Conservation (phyloP, 2,329 filamentous ascomycete genomes). For the Exophiala lecanii-corni region DNA sequence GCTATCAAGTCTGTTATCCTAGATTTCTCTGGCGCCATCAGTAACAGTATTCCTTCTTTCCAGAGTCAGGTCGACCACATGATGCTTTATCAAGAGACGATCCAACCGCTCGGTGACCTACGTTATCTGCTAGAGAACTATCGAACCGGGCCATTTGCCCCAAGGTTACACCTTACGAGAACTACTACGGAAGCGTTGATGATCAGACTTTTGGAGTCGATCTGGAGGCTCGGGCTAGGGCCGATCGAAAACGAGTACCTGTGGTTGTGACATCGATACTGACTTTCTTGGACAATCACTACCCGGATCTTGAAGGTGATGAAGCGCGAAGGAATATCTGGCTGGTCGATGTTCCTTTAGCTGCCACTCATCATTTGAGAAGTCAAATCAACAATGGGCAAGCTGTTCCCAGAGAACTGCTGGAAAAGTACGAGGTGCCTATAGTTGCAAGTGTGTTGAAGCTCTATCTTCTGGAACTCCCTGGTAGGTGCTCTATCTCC, state of each 20-base stretch:
- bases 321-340: conserved; percentile 88
- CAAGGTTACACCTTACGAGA: conserved; percentile 89
- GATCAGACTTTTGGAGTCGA: conserved; percentile 98
- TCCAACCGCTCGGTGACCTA: conserved; percentile 87
- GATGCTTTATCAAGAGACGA: conserved; percentile 98
- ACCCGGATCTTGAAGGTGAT: conserved; percentile 94
- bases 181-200: conserved; percentile 97
- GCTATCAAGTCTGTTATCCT: conserved; percentile 97
- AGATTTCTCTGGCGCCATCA: conserved; percentile 94
- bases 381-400: conserved; percentile 83
- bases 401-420: conserved; percentile 65
- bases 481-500: too few relatives aligned
- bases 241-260: conserved; percentile 92
- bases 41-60: conserved; percentile 93
- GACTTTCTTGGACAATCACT: conserved; percentile 93
- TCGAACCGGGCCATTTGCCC: conserved; percentile 86
- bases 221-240: conserved; percentile 87
- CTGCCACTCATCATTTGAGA: conserved; percentile 78
- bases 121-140: conserved; percentile 96
- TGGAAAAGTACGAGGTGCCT: conserved; percentile 87
- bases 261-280: conserved; percentile 87
- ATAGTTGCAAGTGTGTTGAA: conserved; percentile 90
- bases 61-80: conserved; percentile 97
- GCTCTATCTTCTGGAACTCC: conserved; percentile 89
- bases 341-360: conserved; percentile 85